Conservation (phyloP, 2,329 filamentous ascomycete species). For the Fusarium incarnatum region DNA sequence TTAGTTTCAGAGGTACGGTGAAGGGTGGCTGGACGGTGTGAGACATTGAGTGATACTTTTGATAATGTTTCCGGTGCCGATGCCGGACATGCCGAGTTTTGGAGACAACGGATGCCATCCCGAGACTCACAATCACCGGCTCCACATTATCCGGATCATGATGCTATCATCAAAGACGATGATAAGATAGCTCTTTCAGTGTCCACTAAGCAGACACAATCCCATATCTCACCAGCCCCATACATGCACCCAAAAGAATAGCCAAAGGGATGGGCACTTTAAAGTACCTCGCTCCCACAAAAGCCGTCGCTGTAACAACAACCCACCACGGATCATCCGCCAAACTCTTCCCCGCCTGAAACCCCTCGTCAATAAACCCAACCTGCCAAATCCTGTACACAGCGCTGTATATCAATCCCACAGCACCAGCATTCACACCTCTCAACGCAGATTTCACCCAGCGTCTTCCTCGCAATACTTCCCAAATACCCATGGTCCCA, state of each 20-base stretch:
- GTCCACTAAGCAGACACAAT: background rate
- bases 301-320: slow-evolving; percentile 62
- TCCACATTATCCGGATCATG: background rate
- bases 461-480: slow-evolving; percentile 57
- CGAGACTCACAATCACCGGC: background rate
- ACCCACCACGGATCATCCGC: slow-evolving; percentile 73
- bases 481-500: slow-evolving; percentile 68
- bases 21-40: accelerated
- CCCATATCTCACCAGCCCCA: slow-evolving; percentile 16
- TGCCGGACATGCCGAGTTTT: background rate
- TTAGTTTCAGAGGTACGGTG: too few relatives aligned
- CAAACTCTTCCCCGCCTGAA: slow-evolving; percentile 62
- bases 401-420: slow-evolving; percentile 72
- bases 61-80: background rate
- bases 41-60: accelerated
- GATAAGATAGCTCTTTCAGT: background rate
- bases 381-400: slow-evolving; percentile 73
- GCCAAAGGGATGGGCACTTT: slow-evolving; percentile 1
- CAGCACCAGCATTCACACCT: slow-evolving; percentile 69
- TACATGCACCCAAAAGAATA: slow-evolving; percentile 2
- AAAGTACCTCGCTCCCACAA: slow-evolving; percentile 12
- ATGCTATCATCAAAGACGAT: background rate
- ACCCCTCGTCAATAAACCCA: slow-evolving; percentile 65
- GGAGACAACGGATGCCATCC: slow-evolving; percentile 11
- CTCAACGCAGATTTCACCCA: slow-evolving; percentile 63